These are phyloP conservation scores for Arabidopsis suecica DNA, from an alignment of 345 rosid species.

Conservation along the genomic window DNA sequence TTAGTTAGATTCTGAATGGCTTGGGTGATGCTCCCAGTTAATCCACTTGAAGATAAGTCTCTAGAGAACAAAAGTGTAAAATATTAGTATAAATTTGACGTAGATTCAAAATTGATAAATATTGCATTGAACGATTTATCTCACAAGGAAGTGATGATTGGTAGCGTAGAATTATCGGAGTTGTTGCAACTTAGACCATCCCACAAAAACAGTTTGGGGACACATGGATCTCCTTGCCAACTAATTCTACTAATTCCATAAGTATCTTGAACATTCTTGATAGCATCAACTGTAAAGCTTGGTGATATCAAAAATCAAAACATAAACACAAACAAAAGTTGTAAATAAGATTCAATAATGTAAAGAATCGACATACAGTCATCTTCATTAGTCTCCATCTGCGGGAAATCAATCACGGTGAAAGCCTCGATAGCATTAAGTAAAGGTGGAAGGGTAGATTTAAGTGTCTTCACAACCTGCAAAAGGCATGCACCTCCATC, in stretches of 20 bases:
- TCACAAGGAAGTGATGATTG: conserved; percentile 45
- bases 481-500: conserved; percentile 37
- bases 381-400: conserved; percentile 40
- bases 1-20: conserved; percentile 44
- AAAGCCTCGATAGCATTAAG: conserved; percentile 51
- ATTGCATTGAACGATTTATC: not conserved
- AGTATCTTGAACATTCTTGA: conserved; percentile 42
- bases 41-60: conserved; percentile 51
- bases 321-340: not conserved
- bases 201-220: conserved; percentile 53
- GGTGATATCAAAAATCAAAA: not conserved
- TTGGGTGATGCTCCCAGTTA: conserved; percentile 45
- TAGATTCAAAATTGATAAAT: not conserved
- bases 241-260: conserved; percentile 45
- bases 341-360: conserved; percentile 21
- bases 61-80: conserved; percentile 19
- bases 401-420: conserved; percentile 40
- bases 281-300: conserved; percentile 49
- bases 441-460: conserved; percentile 61
- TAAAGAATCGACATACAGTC: conserved; percentile 44
- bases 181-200: conserved; percentile 56
- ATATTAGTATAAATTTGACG: not conserved
- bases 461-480: conserved; percentile 30
- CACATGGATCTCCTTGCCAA: conserved; percentile 82
- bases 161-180: conserved; percentile 23